Conservation (phyloP, 2,329 filamentous ascomycete genomes). For the Aspergillus alliaceus region DNA sequence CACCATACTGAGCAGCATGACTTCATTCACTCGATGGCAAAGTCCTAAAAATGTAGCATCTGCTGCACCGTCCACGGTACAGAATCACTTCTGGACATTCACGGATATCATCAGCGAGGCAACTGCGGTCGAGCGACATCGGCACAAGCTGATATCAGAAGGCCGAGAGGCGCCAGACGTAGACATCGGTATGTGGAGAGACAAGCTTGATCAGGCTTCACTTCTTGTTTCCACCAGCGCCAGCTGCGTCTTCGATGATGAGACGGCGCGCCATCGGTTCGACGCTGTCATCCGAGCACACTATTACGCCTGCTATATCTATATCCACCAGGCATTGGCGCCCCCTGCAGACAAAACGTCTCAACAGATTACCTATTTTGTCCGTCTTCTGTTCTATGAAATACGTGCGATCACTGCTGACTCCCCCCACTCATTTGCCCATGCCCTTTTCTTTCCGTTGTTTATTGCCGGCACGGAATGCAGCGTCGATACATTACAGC, state of each 20-base stretch:
- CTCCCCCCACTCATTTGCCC: conserved; percentile 15
- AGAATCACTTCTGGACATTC: conserved; percentile 11
- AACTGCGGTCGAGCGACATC: conserved; percentile 10
- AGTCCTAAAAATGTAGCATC: not conserved
- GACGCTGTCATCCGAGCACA: conserved; percentile 13
- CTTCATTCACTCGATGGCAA: conserved; percentile 1
- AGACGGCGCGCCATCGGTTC: conserved; percentile 6
- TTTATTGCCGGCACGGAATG: conserved; percentile 25
- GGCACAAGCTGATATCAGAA: not conserved
- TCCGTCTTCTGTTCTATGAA: not conserved
- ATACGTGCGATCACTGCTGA: conserved; percentile 2
- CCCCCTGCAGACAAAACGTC: not conserved
- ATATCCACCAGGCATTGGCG: conserved; percentile 23
- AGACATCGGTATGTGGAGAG: conserved; percentile 9
- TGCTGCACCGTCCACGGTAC: not conserved
- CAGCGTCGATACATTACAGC: no score
- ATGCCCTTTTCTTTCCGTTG: conserved; percentile 26
- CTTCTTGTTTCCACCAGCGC: conserved; percentile 3
- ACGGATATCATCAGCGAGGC: conserved; percentile 12
- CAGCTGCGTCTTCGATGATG: not conserved
- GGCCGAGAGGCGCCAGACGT: not conserved
- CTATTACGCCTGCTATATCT: conserved; percentile 23
- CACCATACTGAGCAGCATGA: conserved; percentile 13
- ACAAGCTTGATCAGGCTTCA: conserved; percentile 11
- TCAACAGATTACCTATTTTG: not conserved